A percentile compares a stretch with the other conserved stretches of the same genome.
phyloP scores from a whole-genome alignment of 352 stramenopile genomes.

The Detonula confervacea region DNA sequence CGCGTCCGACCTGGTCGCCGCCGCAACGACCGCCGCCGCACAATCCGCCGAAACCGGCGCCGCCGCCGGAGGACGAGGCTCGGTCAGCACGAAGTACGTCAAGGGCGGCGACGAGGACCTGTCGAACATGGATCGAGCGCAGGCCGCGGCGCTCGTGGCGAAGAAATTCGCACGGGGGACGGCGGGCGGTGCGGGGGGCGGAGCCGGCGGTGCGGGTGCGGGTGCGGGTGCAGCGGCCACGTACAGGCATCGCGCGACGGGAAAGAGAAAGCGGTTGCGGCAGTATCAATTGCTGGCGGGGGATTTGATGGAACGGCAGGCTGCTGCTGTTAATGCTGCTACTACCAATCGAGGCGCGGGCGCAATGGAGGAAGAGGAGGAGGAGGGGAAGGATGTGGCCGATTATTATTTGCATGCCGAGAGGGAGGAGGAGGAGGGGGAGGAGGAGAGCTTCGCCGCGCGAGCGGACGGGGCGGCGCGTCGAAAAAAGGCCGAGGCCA shows the following conservation, averaged over 20 bases:
- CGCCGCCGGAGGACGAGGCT: background rate
- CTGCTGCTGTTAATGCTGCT: too few relatives aligned
- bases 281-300: conserved; percentile 63
- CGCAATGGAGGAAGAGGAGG: background rate
- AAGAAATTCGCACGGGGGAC: conserved; percentile 33
- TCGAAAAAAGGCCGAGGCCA: conserved; percentile 38
- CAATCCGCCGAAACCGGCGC: background rate
- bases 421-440: conserved; percentile 20
- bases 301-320: conserved; percentile 42
- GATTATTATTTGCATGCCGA: conserved; percentile 1
- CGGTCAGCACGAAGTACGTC: background rate
- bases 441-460: conserved; percentile 44
- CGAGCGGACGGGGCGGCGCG: conserved; percentile 4
- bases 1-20: conserved; percentile 47
- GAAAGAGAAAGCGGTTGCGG: conserved; percentile 43
- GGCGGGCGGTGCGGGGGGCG: too few relatives aligned
- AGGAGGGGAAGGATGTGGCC: too few relatives aligned
- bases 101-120: conserved; percentile 52
- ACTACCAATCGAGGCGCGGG: too few relatives aligned
- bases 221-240: background rate
- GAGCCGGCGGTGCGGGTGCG: background rate
- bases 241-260: conserved; percentile 35
- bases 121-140: conserved; percentile 63
- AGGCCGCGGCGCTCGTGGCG: conserved; percentile 63
- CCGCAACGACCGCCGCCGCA: conserved; percentile 11